These are phyloP conservation scores for Cryptococcus sp. DNA, from an alignment of 1,284 basidiomycete genomes.

Conservation along the genomic window DNA sequence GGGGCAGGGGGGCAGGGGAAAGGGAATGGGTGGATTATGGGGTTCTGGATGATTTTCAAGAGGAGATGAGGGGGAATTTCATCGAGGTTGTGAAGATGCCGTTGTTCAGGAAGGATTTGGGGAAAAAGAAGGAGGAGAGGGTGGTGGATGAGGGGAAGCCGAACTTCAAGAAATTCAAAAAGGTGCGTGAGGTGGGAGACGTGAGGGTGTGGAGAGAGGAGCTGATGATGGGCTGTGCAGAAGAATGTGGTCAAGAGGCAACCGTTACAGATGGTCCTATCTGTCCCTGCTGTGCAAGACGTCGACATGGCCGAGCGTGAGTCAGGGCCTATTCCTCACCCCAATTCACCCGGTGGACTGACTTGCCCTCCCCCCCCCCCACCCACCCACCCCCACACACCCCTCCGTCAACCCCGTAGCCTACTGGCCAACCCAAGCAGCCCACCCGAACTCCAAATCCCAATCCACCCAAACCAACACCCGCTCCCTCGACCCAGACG, in stretches of 20 bases:
- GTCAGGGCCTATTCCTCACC: slow-evolving; percentile 3
- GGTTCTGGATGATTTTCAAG: slow-evolving; percentile 68
- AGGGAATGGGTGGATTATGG: slow-evolving; percentile 55
- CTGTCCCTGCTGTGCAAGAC: slow-evolving; percentile 29
- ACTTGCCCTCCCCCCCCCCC: too few relatives aligned
- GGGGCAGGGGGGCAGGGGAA: too few relatives aligned
- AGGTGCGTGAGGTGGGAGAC: slow-evolving; percentile 54
- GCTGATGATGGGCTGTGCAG: slow-evolving; percentile 20
- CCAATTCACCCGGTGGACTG: too few relatives aligned
- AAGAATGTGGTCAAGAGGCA: slow-evolving; percentile 37
- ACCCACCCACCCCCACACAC: not conserved
- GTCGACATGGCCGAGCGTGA: slow-evolving; percentile 46
- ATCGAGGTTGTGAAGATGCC: slow-evolving; percentile 63
- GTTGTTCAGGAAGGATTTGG: slow-evolving; percentile 53
- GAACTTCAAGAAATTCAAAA: slow-evolving; percentile 85
- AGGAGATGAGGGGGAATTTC: slow-evolving; percentile 74
- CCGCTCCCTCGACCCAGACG: slow-evolving; percentile 17
- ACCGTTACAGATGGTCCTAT: slow-evolving; percentile 37
- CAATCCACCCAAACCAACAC: slow-evolving; percentile 13
- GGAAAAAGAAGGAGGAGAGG: slow-evolving; percentile 12
- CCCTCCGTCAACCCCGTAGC: slow-evolving; percentile 28
- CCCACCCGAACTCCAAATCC: not conserved
- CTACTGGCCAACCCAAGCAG: slow-evolving; percentile 37
- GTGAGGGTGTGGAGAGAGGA: not conserved
- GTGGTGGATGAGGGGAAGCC: slow-evolving; percentile 57